Conservation (phyloP, 176 grass and related monocot species). For the Cenchrus purpureus region DNA sequence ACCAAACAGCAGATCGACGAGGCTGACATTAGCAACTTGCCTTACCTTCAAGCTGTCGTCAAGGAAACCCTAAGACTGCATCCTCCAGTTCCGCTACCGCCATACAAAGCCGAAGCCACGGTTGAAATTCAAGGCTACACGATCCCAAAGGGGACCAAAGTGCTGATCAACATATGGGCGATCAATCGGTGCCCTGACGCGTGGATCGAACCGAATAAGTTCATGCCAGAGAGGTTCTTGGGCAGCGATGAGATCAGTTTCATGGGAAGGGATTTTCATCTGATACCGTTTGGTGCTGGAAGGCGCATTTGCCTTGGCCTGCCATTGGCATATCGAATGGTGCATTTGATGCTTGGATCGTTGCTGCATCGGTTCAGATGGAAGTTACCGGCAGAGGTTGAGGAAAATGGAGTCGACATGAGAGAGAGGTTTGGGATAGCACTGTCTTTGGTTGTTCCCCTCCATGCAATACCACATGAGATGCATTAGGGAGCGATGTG, state of each 20-base stretch:
- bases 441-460: not conserved
- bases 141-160: conserved; percentile 19
- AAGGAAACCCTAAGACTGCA: not conserved
- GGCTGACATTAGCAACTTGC: conserved; percentile 5
- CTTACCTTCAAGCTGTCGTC: not conserved
- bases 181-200: conserved; percentile 16
- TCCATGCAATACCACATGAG: not conserved
- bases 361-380: conserved; percentile 37
- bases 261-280: conserved; percentile 42
- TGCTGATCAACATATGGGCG: conserved; percentile 49
- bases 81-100: not conserved
- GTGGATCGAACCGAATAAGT: conserved; percentile 38
- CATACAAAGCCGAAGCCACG: not conserved
- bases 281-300: conserved; percentile 49
- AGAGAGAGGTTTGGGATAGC: not conserved
- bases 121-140: conserved; percentile 36
- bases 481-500: not conserved
- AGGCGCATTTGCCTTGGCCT: conserved; percentile 48
- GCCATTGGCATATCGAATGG: conserved; percentile 36
- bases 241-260: conserved; percentile 17
- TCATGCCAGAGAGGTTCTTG: conserved; percentile 49
- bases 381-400: conserved; percentile 18
- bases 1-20: conserved; percentile 35
- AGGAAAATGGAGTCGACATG: not conserved
- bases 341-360: conserved; percentile 52